These are phyloP conservation scores for Epichloe sylvatica DNA, from an alignment of 2,329 filamentous ascomycete genomes.

Conservation along the genomic window DNA sequence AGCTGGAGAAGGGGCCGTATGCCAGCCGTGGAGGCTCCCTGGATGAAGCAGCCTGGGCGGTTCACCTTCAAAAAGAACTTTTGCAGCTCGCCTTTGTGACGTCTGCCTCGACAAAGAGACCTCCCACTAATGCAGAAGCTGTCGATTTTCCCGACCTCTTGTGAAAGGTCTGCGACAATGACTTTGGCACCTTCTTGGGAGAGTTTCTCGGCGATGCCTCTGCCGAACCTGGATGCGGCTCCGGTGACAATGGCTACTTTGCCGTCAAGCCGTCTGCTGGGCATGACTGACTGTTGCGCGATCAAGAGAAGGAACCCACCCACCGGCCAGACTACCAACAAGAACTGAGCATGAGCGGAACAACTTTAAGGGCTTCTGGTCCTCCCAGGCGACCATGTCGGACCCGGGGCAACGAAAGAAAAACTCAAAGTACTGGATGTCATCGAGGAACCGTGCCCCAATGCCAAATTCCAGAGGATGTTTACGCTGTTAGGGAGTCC, in stretches of 20 bases:
- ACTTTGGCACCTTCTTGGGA: slow-evolving; percentile 45
- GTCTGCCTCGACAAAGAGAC: slow-evolving; percentile 30
- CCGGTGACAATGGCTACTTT: slow-evolving; percentile 35
- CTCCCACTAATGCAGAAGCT: slow-evolving; percentile 27
- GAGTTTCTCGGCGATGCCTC: slow-evolving; percentile 46
- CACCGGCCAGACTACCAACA: too few species aligned
- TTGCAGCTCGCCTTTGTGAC: slow-evolving; percentile 39
- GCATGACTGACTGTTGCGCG: slow-evolving; percentile 5
- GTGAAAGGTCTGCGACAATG: slow-evolving; percentile 47
- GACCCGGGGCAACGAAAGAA: slow-evolving; percentile 32
- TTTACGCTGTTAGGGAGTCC: slow-evolving; percentile 13
- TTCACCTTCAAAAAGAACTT: slow-evolving; percentile 41
- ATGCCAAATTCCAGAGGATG: slow-evolving; percentile 16
- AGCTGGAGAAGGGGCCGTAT: slow-evolving; percentile 45
- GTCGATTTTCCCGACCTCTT: slow-evolving; percentile 34
- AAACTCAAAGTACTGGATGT: slow-evolving; percentile 32
- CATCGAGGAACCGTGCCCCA: slow-evolving; percentile 19
- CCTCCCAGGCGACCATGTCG: slow-evolving; percentile 32
- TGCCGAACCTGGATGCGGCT: slow-evolving; percentile 50
- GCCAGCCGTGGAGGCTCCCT: slow-evolving; percentile 50
- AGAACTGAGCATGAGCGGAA: background rate
- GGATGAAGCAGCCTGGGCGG: slow-evolving; percentile 47
- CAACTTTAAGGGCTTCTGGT: slow-evolving; percentile 23
- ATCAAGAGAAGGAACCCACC: too few species aligned
- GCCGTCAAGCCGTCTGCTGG: slow-evolving; percentile 22